Evolutionary conservation across 495 filamentous ascomycete genomes (phyloP), one percentile per base, ranked within the genome.

Genomic region (Penicillium goetzii): DNA sequence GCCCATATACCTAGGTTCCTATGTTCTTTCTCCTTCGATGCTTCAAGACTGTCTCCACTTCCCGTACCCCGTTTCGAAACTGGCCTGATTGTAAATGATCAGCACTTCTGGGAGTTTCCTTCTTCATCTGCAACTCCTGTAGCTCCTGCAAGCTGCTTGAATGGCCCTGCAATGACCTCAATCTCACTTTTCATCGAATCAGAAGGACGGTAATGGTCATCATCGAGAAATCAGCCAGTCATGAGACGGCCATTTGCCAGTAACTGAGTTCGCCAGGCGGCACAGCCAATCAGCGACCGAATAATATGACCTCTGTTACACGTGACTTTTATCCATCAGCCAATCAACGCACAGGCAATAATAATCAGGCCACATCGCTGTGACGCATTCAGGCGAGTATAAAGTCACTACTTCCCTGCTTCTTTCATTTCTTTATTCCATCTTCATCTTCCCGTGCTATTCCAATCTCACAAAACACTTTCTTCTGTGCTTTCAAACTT

Each of bases 331-430:
- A 4, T 19, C 2, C 10, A 10, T 33, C 32, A 26, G 12, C 76
- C 72, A 78, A 78, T 76, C 65, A 76, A 21, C 21, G 43, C 0
- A 4, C 12, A 28, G 32, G 9, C n/a, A 74, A 75, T 78, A 61
- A 59, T 67, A 77, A 79, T 68, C 69, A 64, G 30, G 60, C 51
- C 62, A 65, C 45, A 26, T 10, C 26, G 30, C 33, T 50, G 54
- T 59, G 67, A 68, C 59, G 58, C 40, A 62, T 67, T 19, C 56
- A 61, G 56, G 15, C 49, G 25, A 62, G 61, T 78, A 78, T 78
- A 78, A 78, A 73, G 25, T 41, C 36, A 28, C 41, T 26, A 30
- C 60, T 64, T 41, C 57, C 45, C 19, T 15, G 25, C 50, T 11
- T 5, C 40, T 23, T 59, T 61, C 23, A 14, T 51, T 40, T 63